Evolutionary conservation across 768 basidiomycete genomes (phyloP).

Genomic region (Tylopilus intermedius): DNA sequence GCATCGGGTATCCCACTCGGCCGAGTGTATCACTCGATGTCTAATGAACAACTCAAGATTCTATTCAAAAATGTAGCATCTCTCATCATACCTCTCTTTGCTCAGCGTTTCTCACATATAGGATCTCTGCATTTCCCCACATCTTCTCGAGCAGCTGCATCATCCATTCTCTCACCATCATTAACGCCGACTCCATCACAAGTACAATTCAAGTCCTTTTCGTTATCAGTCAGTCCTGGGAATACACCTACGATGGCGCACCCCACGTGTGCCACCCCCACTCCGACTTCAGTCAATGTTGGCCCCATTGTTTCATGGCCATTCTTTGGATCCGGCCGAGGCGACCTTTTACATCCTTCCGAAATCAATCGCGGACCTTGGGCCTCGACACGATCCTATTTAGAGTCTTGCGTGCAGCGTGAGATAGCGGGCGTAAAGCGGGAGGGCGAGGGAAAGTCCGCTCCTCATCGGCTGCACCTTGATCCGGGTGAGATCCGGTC

Average conservation of each 20-base stretch:
- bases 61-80: constrained; percentile 65
- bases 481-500: constrained; percentile 73
- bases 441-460: constrained; percentile 74
- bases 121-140: constrained; percentile 61
- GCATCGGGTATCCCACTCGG: constrained; percentile 70
- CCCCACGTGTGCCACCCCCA: not conserved
- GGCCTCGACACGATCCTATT: constrained; percentile 54
- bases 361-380: constrained; percentile 83
- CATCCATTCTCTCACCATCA: constrained; percentile 19
- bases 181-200: constrained; percentile 27
- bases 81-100: constrained; percentile 68
- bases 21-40: constrained; percentile 65
- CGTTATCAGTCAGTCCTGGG: constrained; percentile 10
- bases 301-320: constrained; percentile 88
- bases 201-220: constrained; percentile 18
- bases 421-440: constrained; percentile 69
- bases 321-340: constrained; percentile 82
- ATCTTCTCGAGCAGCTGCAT: constrained; percentile 13
- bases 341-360: constrained; percentile 59
- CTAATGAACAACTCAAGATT: constrained; percentile 57
- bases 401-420: constrained; percentile 61
- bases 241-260: not conserved
- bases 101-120: constrained; percentile 69
- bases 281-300: constrained; percentile 41
- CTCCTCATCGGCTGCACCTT: constrained; percentile 72